Evolutionary conservation across 176 grass and related monocot genomes (phyloP), one percentile per base, ranked within the genome.

Genomic region (Musa troglodytarum): DNA sequence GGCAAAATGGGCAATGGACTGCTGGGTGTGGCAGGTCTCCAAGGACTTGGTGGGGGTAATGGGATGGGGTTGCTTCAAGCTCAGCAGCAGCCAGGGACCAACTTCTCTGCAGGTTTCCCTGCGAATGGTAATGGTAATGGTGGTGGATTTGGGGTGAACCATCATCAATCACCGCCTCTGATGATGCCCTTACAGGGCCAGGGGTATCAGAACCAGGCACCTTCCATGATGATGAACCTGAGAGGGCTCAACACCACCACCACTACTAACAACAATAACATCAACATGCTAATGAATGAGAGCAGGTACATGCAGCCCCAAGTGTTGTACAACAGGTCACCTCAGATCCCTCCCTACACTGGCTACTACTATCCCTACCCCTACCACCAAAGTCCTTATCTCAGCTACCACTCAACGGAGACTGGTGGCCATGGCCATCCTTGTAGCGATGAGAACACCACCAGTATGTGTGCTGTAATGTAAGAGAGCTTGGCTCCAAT

Each of bases 241-340:
- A 89, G 85, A 56, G 81, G 76, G 43, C 29, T 34, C 29, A 34
- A 34, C 29, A 34, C 29, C 29, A 34, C 29, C 29, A 34, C 29
- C 29, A 29, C 22, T 22, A 2, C 29, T 22, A 69, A 69, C 66
- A 49, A 51, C 49, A 70, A 12, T 49, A 16, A 54, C 51, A 23
- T 14, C 50, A 54, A 85, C 34, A 89, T 95, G 91, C 93, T 95
- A 86, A 86, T 89, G 28, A 88, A 99, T 75, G 80, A 78, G 66
- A 70, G 65, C 14, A 75, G 80, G 66, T 83, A 80, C 72, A 83
- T 87, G 86, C 83, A 84, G 77, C 85, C 91, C 2, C 95, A 89
- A 82, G 85, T 99, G 91, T 88, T 99, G 96, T 99, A 99, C 84
- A 83, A 92, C 55, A 83, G 86, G 74, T 92, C 96, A 76, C 88